Evolutionary conservation across 495 filamentous ascomycete species (phyloP).

Genomic region (Aspergillus ostianus): DNA sequence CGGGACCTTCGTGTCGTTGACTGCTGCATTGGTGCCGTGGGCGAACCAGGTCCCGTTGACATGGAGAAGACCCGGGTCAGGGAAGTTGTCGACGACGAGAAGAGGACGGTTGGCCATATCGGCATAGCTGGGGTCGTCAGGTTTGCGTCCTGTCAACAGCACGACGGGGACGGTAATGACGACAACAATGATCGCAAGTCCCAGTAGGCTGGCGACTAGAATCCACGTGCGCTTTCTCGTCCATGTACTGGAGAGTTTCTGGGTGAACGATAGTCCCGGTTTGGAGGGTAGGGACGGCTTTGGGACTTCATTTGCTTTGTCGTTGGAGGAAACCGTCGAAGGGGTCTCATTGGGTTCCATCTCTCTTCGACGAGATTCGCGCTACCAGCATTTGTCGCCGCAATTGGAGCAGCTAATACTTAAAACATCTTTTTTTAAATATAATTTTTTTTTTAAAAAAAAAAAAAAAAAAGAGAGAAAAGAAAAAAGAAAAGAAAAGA

Average conservation of each 20-base stretch:
- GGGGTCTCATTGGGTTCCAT: too few relatives aligned
- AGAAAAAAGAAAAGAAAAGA: too few relatives aligned
- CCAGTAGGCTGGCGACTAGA: not conserved
- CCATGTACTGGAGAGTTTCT: slow-evolving; percentile 1
- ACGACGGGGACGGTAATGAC: slow-evolving; percentile 9
- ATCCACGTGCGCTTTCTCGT: slow-evolving; percentile 4
- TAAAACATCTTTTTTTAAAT: too few relatives aligned
- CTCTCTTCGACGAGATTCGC: too few relatives aligned
- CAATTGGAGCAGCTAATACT: too few relatives aligned
- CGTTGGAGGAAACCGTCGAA: too few relatives aligned
- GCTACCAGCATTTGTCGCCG: too few relatives aligned
- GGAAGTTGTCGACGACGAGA: slow-evolving; percentile 30
- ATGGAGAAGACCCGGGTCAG: slow-evolving; percentile 36
- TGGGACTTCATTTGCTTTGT: too few relatives aligned
- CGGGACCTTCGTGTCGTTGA: slow-evolving; percentile 18
- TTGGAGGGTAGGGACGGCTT: too few relatives aligned
- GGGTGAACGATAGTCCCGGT: not conserved
- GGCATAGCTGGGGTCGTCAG: slow-evolving; percentile 24
- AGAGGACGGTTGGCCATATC: slow-evolving; percentile 22
- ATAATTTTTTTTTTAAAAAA: too few relatives aligned
- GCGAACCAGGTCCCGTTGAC: slow-evolving; percentile 36
- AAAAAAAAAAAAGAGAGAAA: too few relatives aligned
- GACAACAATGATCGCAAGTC: slow-evolving; percentile 2
- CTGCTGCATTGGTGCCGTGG: slow-evolving; percentile 31
- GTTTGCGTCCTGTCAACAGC: slow-evolving; percentile 4